Base-by-base conservation (phyloP, 2,329 filamentous ascomycete genomes). In the Neopestalotiopsis clavispora region DNA sequence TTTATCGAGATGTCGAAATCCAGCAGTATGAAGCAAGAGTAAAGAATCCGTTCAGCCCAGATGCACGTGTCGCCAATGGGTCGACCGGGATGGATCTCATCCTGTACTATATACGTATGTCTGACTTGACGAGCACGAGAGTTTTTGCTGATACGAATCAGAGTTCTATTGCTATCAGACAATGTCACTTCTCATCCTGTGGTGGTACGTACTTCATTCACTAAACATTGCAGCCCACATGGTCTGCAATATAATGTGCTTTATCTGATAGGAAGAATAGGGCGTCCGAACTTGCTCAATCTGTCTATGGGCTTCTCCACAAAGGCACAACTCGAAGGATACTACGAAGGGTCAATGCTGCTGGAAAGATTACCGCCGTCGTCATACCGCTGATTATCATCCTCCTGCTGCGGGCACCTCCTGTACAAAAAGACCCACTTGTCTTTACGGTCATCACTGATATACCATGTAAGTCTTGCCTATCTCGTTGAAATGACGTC, bases 71-170 rank as follows among this genome's bases (percentile, higher is more conserved):
- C 13, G 71, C 73, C 34, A 74, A 72, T 67, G 74, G 74, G 3
- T 76, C 74, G 1, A 68, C 69, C 5, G 74, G 74, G 6, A 66
- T 72, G 56, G 73, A 75, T 59, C 61, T 76, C 65, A 72, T 73
- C 1, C 60, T 76, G 5, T 76, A 71, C 30, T 76, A 76, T 49
- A 71, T 76, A 13, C 74, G 74, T 76, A 71, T 20, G 72, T 65
- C 12, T 2, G 1, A 9, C n/a, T 13, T 9, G 7, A 4, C 23
- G 20, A 20, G 30, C 20, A 14, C 23, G 5, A 23, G 28, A 28
- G 42, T 69, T 67, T 42, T 68, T 23, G n/a, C 56, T 67, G 17
- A 62, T 38, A 42, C 5, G 7, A 3, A 4, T 13, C 3, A 75
- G 74, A 75, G 40, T 75, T 74, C 32, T 74, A 72, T 52, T 72